A percentile compares a stretch with the other conserved stretches of the same genome.
phyloP scores from a whole-genome alignment of 306 rosid genomes.

The Boehmeria nivea region DNA sequence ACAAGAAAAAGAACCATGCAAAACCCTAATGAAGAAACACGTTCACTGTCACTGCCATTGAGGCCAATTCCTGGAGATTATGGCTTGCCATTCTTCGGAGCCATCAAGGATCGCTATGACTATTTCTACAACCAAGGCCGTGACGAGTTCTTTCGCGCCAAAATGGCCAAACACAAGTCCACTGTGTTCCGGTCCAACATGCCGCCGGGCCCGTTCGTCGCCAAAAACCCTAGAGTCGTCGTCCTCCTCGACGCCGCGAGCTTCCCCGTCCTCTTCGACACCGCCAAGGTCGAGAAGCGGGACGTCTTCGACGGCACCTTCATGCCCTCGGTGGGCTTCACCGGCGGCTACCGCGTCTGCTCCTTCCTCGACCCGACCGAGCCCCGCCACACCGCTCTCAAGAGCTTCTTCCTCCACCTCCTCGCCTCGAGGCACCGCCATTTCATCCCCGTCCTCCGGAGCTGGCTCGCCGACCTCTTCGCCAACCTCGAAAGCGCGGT shows the following conservation, averaged over 20 bases:
- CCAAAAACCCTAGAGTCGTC: constrained; percentile 43
- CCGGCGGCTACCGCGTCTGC: constrained; percentile 60
- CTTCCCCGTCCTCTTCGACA: constrained; percentile 63
- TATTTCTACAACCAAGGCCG: constrained; percentile 65
- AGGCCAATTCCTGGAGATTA: constrained; percentile 57
- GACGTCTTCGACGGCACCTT: constrained; percentile 66
- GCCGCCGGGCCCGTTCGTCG: constrained; percentile 68
- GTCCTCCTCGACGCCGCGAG: constrained; percentile 48
- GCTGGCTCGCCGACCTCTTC: constrained; percentile 24
- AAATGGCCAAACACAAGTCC: constrained; percentile 37
- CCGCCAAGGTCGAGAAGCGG: constrained; percentile 39
- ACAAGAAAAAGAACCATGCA: no score
- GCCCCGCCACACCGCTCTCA: constrained; percentile 38
- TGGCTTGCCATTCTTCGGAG: constrained; percentile 51
- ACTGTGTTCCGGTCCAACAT: constrained; percentile 63
- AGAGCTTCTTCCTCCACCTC: constrained; percentile 27
- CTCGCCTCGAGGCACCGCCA: constrained; percentile 25
- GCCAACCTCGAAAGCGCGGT: constrained; percentile 24
- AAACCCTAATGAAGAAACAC: background rate
- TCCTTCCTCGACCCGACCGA: constrained; percentile 59
- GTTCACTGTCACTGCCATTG: constrained; percentile 21
- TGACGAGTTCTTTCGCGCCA: constrained; percentile 42
- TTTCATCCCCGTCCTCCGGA: constrained; percentile 46
- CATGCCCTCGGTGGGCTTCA: constrained; percentile 62
- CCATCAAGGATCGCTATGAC: constrained; percentile 55